Evolutionary conservation across 2,329 filamentous ascomycete species (phyloP).

Genomic region (Phyllosticta citriasiana): DNA sequence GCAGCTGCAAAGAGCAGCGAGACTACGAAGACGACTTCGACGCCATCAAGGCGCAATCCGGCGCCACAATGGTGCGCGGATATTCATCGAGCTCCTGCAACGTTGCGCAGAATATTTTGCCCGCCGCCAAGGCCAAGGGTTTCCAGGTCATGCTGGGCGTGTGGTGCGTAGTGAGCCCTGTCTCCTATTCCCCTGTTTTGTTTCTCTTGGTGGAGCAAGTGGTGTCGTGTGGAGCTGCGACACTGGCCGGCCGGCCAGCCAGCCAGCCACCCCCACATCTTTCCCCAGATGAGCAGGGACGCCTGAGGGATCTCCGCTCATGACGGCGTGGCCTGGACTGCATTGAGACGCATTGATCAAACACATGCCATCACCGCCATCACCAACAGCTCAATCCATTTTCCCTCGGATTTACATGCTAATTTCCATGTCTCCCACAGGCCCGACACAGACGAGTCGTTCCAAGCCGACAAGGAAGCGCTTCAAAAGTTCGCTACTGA

Average conservation of each 20-base stretch:
- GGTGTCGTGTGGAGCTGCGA: neutral
- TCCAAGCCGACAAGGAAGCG: slow-evolving; percentile 50
- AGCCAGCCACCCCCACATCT: neutral
- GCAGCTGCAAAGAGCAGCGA: slow-evolving; percentile 49
- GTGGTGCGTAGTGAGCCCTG: slow-evolving; percentile 40
- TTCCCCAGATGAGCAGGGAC: neutral
- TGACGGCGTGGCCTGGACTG: neutral
- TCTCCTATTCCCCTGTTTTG: neutral
- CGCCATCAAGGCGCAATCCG: slow-evolving; percentile 43
- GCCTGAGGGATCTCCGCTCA: neutral
- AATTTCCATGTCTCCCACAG: slow-evolving; percentile 24
- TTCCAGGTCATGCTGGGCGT: slow-evolving; percentile 62
- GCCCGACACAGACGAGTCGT: slow-evolving; percentile 54
- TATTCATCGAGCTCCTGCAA: slow-evolving; percentile 61
- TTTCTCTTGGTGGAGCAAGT: neutral
- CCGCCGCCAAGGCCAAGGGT: slow-evolving; percentile 53
- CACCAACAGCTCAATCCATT: neutral
- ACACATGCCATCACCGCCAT: neutral
- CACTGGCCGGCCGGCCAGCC: neutral
- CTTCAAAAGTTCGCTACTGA: slow-evolving; percentile 38
- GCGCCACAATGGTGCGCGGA: slow-evolving; percentile 49
- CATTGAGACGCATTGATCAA: neutral
- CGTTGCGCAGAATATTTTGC: slow-evolving; percentile 51
- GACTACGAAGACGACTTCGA: slow-evolving; percentile 60
- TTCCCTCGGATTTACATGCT: neutral